Conservation (phyloP, 2,329 filamentous ascomycete genomes). For the Trichoderma afroharzianum region DNA sequence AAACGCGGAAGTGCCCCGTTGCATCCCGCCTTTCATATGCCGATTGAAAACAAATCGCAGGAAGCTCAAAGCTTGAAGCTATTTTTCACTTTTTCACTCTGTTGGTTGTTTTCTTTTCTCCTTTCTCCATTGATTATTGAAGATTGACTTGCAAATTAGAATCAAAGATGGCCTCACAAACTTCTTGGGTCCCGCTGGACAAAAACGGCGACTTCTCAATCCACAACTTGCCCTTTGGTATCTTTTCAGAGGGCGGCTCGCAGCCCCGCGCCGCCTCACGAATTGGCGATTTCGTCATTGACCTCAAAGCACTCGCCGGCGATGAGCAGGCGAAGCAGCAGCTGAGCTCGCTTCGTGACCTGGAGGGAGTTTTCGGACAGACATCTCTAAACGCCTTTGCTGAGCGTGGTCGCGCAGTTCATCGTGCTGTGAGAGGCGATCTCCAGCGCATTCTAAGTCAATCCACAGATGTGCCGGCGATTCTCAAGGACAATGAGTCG, state of each 20-base stretch:
- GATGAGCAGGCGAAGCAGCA: constrained; percentile 30
- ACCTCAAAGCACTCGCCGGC: constrained; percentile 60
- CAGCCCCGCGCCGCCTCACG: constrained; percentile 64
- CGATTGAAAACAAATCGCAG: neutral
- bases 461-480: constrained; percentile 40
- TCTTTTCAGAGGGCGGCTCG: constrained; percentile 60
- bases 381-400: constrained; percentile 34
- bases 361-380: constrained; percentile 26
- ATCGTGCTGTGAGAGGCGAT: constrained; percentile 66
- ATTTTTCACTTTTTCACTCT: neutral
- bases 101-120: neutral
- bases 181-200: constrained; percentile 18
- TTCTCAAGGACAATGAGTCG: constrained; percentile 36
- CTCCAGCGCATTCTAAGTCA: constrained; percentile 59
- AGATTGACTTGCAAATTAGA: neutral
- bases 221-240: constrained; percentile 78
- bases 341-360: constrained; percentile 33
- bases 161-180: neutral
- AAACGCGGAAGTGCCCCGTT: constrained; percentile 12
- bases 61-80: constrained; percentile 6
- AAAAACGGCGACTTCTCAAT: constrained; percentile 56
- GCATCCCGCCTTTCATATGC: constrained; percentile 4
- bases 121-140: neutral
- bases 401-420: constrained; percentile 61
- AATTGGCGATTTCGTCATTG: constrained; percentile 68